Percentiles rank a stretch among this genome's conserved stretches.
Evolutionary conservation across 78 protist species (phyloP).

Genomic region (Anaeramoeba ignava): DNA sequence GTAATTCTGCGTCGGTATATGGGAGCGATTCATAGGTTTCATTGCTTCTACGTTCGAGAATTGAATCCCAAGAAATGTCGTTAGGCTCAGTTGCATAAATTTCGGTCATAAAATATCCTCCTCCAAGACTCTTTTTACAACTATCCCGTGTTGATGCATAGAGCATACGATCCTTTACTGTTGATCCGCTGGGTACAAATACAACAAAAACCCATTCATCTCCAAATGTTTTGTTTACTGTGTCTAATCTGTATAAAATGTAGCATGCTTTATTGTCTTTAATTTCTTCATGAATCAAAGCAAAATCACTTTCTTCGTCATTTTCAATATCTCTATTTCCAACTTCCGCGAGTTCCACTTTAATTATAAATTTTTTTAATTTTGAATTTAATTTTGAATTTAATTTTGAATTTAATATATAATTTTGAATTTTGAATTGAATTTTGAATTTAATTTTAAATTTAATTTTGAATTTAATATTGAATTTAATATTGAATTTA

Average conservation of each 20-base stretch:
- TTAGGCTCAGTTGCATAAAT: background rate
- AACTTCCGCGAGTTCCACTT: no score
- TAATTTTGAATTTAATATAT: no score
- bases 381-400: no score
- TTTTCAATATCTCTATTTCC: no score
- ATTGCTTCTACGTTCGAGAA: background rate
- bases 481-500: no score
- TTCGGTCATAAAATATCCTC: background rate
- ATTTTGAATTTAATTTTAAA: no score
- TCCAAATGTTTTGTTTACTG: background rate
- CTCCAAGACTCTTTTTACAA: background rate
- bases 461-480: no score
- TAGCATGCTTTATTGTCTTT: background rate
- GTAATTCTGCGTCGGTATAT: background rate
- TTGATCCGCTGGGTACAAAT: background rate
- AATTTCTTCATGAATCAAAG: no score
- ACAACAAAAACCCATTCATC: background rate
- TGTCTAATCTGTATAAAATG: background rate
- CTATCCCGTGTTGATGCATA: background rate
- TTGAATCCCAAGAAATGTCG: background rate
- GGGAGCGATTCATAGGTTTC: background rate
- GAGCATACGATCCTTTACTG: background rate
- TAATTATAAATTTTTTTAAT: no score
- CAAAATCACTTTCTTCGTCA: no score
- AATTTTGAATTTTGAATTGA: no score